phyloP scores from a whole-genome alignment of 1,284 basidiomycete species.

The Agroathelia rolfsii region DNA sequence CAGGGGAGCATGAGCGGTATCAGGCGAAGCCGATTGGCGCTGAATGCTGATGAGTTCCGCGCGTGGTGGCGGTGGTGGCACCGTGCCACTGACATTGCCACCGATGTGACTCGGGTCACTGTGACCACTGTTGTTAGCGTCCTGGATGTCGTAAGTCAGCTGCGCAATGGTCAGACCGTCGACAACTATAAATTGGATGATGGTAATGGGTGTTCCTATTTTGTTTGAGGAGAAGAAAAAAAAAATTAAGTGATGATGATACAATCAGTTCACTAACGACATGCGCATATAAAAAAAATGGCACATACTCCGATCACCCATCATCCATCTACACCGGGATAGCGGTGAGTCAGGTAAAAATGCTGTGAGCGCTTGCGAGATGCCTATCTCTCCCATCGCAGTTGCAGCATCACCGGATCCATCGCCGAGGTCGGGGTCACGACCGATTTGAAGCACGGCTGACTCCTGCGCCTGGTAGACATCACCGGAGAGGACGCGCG shows the following conservation, averaged over 20 bases:
- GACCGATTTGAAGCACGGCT: slow-evolving; percentile 35
- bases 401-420: no score
- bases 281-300: slow-evolving; percentile 4
- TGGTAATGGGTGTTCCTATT: slow-evolving; percentile 37
- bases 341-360: slow-evolving; percentile 54
- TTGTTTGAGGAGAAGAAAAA: no score
- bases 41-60: slow-evolving; percentile 48
- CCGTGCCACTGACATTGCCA: no score
- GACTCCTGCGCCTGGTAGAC: slow-evolving; percentile 40
- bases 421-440: slow-evolving; percentile 34
- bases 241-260: no score
- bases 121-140: no score
- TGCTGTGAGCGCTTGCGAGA: slow-evolving; percentile 26
- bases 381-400: no score
- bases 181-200: slow-evolving; percentile 60
- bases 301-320: slow-evolving; percentile 33
- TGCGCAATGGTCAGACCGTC: slow-evolving; percentile 52
- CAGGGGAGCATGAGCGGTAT: no score
- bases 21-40: slow-evolving; percentile 27
- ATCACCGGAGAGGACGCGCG: slow-evolving; percentile 43
- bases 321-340: slow-evolving; percentile 43
- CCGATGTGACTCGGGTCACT: no score
- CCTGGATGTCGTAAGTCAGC: slow-evolving; percentile 58
- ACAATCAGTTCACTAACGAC: no score
- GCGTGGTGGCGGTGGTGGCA: slow-evolving; percentile 37